Base-by-base conservation (phyloP, 768 basidiomycete genomes). In the Pisolithus sp. region DNA sequence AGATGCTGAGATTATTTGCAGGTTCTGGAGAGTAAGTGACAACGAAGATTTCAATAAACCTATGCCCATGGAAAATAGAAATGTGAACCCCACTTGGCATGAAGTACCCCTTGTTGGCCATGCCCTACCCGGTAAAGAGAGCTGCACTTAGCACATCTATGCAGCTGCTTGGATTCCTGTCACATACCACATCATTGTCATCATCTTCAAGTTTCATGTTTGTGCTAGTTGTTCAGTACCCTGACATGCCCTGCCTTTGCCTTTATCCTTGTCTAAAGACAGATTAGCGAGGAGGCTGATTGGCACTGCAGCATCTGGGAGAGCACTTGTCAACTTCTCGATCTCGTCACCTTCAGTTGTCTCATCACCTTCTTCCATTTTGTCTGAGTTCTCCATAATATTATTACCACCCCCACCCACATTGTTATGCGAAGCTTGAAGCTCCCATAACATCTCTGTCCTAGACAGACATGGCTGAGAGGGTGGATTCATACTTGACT, bases 51-150 rank as follows among this genome's bases (percentile, higher is more conserved):
- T 7, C 34, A n/a, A 0, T 12, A 5, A 47, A 31, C 8, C 46
- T 10, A 36, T 20, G 23, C 24, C 2, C 47, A 10, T 5, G 28
- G 31, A 15, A 24, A 18, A 20, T 18, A 18, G 18, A 43, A 39
- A 12, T 48, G 4, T 7, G 18, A 7, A 18, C 0, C 61, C 49
- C 50, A 84, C 87, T 87, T 45, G 89, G 89, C 76, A 79, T 75
- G 70, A 90, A 92, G 61, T 84, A 92, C 46, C 76, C 80, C 62
- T 81, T 84, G 64, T 86, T 89, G 30, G 89, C 89, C 21, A 90
- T 83, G 20, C 89, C 89, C 85, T 88, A 62, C 17, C 7, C 5
- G 15, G n/a, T 7, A 28, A 26, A 45, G 13, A 38, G 53, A 46
- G 46, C 26, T 9, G 34, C 36, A 39, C 47, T 64, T 48, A 64